Evolutionary conservation across 2,329 filamentous ascomycete species (phyloP).

Genomic region (Xylaria hypoxylon): DNA sequence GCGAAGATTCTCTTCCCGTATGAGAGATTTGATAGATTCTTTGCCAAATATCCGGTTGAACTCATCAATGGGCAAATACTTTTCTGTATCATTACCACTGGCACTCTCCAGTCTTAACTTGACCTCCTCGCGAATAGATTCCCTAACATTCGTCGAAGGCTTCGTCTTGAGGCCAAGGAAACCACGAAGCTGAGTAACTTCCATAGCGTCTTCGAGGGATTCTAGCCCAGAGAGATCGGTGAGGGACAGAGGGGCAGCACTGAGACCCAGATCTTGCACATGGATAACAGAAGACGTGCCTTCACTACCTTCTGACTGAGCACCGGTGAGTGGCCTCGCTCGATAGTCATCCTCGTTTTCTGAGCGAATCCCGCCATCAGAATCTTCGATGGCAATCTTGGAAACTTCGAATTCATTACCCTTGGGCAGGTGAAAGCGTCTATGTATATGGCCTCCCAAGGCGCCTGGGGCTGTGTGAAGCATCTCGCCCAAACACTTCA

Average conservation of each 20-base stretch:
- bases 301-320: neutral
- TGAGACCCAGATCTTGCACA: slow-evolving; percentile 1
- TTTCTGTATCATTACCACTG: neutral
- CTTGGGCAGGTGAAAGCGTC: neutral
- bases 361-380: neutral
- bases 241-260: neutral
- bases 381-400: neutral
- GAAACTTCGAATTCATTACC: neutral
- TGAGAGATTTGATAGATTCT: neutral
- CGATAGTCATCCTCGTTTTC: neutral
- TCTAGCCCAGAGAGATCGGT: neutral
- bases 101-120: neutral
- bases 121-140: slow-evolving; percentile 1
- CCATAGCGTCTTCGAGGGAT: neutral
- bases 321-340: no score
- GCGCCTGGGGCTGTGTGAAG: no score
- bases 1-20: neutral
- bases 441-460: neutral
- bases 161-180: neutral
- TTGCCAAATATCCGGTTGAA: neutral
- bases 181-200: neutral
- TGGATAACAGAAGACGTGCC: neutral
- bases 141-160: neutral
- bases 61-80: slow-evolving; percentile 7
- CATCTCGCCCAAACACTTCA: no score